Conservation (phyloP, 225 moss, liverwort and hornwort species). For the Polytrichum formosum region DNA sequence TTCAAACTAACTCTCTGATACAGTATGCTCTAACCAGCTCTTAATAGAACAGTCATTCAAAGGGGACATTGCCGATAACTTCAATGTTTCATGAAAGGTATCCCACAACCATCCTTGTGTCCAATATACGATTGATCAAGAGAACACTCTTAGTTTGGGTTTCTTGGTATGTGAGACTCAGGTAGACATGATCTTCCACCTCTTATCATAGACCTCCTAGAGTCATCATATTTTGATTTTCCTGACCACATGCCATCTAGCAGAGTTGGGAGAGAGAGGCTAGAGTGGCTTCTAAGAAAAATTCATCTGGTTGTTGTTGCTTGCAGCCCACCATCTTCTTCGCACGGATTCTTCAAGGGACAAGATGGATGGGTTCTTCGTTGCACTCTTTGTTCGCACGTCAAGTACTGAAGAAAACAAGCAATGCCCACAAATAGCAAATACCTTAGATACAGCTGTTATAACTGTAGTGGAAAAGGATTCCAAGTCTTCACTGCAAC, state of each 20-base stretch:
- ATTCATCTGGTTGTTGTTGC: constrained; percentile 12
- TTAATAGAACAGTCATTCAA: too few species aligned
- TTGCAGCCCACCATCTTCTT: constrained; percentile 72
- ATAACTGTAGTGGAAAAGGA: constrained; percentile 23
- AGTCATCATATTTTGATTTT: too few species aligned
- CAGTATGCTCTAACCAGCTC: too few species aligned
- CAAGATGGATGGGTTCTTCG: constrained; percentile 95
- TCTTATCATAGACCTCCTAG: too few species aligned
- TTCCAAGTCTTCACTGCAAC: constrained; percentile 61
- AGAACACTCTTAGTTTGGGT: too few species aligned
- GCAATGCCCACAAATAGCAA: constrained; percentile 7
- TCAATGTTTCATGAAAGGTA: too few species aligned
- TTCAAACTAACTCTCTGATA: too few species aligned
- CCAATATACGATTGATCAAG: too few species aligned
- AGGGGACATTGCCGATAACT: too few species aligned
- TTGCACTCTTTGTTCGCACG: constrained; percentile 76
- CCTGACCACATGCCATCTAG: too few species aligned
- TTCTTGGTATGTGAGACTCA: not conserved
- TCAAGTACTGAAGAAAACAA: constrained; percentile 8
- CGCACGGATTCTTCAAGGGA: constrained; percentile 82
- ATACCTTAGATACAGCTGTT: constrained; percentile 11
- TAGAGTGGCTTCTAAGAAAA: too few species aligned
- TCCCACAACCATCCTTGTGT: too few species aligned
- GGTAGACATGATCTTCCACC: not conserved
- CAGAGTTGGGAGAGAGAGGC: not conserved